Percentiles rank a stretch among this genome's conserved stretches.
phyloP scores from a whole-genome alignment of 2,329 filamentous ascomycete genomes.

The Pestalotiopsis sp. region DNA sequence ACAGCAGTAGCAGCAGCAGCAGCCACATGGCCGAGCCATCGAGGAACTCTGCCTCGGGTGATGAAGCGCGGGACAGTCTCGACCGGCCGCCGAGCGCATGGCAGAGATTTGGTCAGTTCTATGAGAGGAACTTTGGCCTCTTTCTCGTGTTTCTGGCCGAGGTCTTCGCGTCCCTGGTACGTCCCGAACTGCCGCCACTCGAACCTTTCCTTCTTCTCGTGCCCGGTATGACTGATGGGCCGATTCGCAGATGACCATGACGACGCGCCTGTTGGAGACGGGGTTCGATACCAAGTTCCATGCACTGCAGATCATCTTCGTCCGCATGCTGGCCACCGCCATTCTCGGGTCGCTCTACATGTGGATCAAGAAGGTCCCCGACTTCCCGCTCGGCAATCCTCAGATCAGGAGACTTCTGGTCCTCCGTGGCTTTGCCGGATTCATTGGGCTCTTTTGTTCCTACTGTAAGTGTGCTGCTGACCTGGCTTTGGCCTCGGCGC shows the following conservation, averaged over 20 bases:
- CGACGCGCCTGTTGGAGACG: conserved; percentile 36
- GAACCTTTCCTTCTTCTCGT: neutral
- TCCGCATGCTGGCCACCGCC: conserved; percentile 39
- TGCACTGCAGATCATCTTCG: conserved; percentile 42
- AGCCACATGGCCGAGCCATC: neutral
- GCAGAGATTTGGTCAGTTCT: conserved; percentile 39
- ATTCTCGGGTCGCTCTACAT: conserved; percentile 38
- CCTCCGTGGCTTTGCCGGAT: conserved; percentile 62
- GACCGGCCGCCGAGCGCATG: conserved; percentile 7
- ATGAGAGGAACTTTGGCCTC: conserved; percentile 41
- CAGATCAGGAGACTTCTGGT: conserved; percentile 64
- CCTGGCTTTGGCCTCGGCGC: neutral
- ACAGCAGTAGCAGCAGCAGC: too few species aligned
- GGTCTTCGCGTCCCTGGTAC: conserved; percentile 40
- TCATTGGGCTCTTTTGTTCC: conserved; percentile 65
- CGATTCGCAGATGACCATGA: conserved; percentile 37
- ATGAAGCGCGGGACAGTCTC: neutral
- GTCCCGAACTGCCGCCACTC: conserved; percentile 7
- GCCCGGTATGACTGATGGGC: too few species aligned
- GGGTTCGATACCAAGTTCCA: conserved; percentile 37
- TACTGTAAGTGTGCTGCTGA: conserved; percentile 32
- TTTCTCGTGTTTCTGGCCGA: conserved; percentile 41
- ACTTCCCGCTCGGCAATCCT: conserved; percentile 67
- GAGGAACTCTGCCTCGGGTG: neutral
- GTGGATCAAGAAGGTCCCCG: conserved; percentile 46